Evolutionary conservation across 352 stramenopile species (phyloP).

Genomic region (Phytophthora macrochlamydospora): DNA sequence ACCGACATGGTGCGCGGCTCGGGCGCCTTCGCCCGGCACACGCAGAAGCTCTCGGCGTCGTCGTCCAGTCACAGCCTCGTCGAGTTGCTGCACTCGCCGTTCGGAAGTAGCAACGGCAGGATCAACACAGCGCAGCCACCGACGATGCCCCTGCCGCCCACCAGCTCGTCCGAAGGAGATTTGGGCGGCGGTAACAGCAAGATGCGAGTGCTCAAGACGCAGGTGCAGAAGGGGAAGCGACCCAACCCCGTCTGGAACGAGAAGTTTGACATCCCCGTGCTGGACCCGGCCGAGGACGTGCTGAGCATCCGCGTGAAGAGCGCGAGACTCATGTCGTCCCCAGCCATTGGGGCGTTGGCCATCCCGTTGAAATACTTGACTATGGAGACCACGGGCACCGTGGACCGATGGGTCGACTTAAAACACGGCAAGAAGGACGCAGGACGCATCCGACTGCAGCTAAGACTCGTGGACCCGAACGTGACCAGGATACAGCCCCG

Average conservation of each 20-base stretch:
- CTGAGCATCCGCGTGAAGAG: constrained; percentile 79
- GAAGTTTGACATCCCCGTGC: constrained; percentile 71
- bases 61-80: constrained; percentile 32
- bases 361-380: constrained; percentile 52
- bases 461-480: constrained; percentile 51
- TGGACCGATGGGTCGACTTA: constrained; percentile 70
- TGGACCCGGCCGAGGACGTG: constrained; percentile 50
- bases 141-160: constrained; percentile 11
- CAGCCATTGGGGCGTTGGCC: constrained; percentile 55
- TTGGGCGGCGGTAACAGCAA: constrained; percentile 5
- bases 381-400: constrained; percentile 34
- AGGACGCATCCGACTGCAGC: constrained; percentile 67
- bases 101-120: constrained; percentile 18
- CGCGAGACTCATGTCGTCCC: constrained; percentile 66
- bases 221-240: constrained; percentile 60
- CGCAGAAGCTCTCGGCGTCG: constrained; percentile 33
- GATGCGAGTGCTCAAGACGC: constrained; percentile 66
- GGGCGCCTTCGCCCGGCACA: constrained; percentile 42
- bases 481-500: constrained; percentile 15
- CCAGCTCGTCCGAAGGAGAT: constrained; percentile 28
- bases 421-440: constrained; percentile 57
- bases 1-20: constrained; percentile 52
- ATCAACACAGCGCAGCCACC: constrained; percentile 10
- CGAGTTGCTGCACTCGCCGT: constrained; percentile 22
- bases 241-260: constrained; percentile 75